These are phyloP conservation scores for Cytospora piceae DNA, from an alignment of 2,329 filamentous ascomycete species.

Conservation along the genomic window DNA sequence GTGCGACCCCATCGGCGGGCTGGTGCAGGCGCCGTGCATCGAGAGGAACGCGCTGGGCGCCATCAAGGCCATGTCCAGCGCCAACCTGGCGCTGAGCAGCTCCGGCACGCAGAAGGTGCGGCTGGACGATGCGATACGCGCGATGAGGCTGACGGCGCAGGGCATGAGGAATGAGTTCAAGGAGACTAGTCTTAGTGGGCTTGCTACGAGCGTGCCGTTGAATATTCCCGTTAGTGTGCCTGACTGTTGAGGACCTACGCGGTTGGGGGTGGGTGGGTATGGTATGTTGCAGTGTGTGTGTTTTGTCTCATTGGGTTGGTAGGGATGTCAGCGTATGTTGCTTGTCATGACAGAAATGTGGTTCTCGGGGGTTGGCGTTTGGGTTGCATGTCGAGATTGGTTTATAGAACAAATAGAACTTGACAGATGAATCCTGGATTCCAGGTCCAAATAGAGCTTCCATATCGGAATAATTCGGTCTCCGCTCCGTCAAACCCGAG, in stretches of 20 bases:
- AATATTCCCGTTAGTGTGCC: constrained; percentile 56
- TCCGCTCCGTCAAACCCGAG: too few species aligned
- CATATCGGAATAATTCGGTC: neutral
- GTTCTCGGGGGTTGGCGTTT: neutral
- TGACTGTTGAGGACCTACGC: constrained; percentile 44
- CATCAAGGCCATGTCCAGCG: constrained; percentile 55
- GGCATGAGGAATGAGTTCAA: constrained; percentile 59
- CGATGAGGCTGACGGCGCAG: constrained; percentile 54
- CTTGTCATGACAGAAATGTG: neutral
- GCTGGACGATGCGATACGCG: constrained; percentile 54
- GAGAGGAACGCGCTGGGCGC: constrained; percentile 55
- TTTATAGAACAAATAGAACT: neutral
- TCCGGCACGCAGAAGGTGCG: constrained; percentile 52
- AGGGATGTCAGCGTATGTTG: too few species aligned
- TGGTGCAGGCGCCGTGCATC: constrained; percentile 56
- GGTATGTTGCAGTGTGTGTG: neutral
- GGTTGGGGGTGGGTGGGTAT: neutral
- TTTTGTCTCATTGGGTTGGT: neutral
- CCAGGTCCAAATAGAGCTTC: neutral
- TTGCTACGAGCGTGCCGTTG: constrained; percentile 55
- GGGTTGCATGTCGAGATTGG: neutral
- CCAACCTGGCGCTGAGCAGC: constrained; percentile 53
- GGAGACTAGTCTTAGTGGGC: constrained; percentile 54
- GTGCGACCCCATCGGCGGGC: constrained; percentile 54
- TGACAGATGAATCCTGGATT: neutral